Evolutionary conservation across 2,329 filamentous ascomycete genomes (phyloP).

Genomic region (Trichoderma sp.): DNA sequence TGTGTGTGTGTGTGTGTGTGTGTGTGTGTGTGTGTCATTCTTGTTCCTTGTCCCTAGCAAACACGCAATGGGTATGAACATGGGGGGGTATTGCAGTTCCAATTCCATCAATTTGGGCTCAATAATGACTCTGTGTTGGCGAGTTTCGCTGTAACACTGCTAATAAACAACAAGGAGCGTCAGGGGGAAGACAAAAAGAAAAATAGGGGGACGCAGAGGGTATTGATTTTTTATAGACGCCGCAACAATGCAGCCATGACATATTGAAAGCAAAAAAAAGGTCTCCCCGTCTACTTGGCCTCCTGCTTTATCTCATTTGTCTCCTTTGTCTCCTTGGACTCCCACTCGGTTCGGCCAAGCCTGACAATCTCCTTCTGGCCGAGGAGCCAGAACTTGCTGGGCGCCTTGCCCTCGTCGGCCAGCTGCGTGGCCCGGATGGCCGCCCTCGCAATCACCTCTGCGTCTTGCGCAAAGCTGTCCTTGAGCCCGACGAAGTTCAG

Average conservation of each 20-base stretch:
- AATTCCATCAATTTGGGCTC: not conserved
- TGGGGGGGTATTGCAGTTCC: not conserved
- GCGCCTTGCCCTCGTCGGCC: slow-evolving; percentile 57
- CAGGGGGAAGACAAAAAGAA: not conserved
- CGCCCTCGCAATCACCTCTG: slow-evolving; percentile 66
- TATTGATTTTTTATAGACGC: not conserved
- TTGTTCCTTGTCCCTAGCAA: not conserved
- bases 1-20: not conserved
- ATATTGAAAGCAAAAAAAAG: not conserved
- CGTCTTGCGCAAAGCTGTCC: slow-evolving; percentile 71
- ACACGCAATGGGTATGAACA: not conserved
- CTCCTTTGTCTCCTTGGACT: slow-evolving; percentile 22
- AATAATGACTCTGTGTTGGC: not conserved
- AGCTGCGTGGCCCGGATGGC: slow-evolving; percentile 59
- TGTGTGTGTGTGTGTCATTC: not conserved
- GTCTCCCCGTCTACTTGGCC: not conserved
- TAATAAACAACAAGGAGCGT: not conserved
- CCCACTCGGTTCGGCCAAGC: slow-evolving; percentile 60
- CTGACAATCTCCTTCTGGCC: slow-evolving; percentile 61
- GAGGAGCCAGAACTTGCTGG: slow-evolving; percentile 59
- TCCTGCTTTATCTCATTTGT: slow-evolving; percentile 47
- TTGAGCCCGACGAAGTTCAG: slow-evolving; percentile 56
- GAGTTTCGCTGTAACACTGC: not conserved
- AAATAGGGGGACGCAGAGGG: not conserved
- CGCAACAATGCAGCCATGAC: not conserved